Evolutionary conservation across 148 eudicot genomes (phyloP).

Genomic region (Diospyros kaki): DNA sequence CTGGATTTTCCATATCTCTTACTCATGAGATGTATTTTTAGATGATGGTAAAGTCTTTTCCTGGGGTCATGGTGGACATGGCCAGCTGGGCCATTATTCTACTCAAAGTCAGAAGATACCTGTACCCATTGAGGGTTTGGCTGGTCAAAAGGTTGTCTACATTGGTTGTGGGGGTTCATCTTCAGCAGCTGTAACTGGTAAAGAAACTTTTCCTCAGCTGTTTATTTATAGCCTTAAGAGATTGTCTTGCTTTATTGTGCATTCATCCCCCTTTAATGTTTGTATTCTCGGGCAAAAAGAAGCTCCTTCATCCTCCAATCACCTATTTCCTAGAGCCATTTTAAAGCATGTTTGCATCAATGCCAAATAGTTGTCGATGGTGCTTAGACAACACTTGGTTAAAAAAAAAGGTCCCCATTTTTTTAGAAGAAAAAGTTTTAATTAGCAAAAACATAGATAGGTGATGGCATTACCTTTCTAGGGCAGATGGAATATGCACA

Average conservation of each 20-base stretch:
- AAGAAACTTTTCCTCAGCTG: conserved; percentile 3
- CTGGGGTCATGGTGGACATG: conserved; percentile 99
- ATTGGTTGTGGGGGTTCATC: conserved; percentile 93
- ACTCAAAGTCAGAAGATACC: conserved; percentile 71
- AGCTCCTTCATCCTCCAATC: too few species aligned
- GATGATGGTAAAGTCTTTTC: conserved; percentile 81
- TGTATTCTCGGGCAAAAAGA: too few species aligned
- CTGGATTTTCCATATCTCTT: background rate
- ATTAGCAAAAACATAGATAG: background rate
- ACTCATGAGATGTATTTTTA: conserved; percentile 20
- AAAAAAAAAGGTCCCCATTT: too few species aligned
- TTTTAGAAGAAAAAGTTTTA: too few species aligned
- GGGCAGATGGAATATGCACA: background rate
- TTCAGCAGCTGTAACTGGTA: conserved; percentile 92
- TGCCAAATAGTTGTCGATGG: too few species aligned
- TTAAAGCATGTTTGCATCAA: too few species aligned
- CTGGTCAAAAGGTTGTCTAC: conserved; percentile 54
- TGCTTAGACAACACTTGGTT: too few species aligned
- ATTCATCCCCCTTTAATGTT: too few species aligned
- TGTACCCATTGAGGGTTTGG: conserved; percentile 56
- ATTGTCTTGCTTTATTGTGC: too few species aligned
- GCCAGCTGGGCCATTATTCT: conserved; percentile 87
- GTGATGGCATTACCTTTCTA: background rate
- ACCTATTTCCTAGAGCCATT: too few species aligned
- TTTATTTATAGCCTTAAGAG: background rate